Conservation (phyloP, 441 rosid genomes). For the Kokia cookei region DNA sequence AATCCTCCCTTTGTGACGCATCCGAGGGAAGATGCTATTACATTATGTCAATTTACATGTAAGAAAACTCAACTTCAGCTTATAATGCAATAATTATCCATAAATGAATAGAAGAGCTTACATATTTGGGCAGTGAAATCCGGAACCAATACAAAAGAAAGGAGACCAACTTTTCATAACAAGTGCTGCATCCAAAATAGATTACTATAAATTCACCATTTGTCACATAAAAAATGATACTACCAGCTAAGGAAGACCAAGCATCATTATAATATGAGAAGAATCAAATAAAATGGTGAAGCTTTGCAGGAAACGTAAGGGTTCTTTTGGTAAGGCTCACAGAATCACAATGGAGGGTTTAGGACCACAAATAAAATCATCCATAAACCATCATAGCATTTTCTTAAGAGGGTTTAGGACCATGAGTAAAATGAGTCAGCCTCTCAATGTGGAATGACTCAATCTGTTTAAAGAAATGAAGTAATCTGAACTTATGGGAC, state of each 20-base stretch:
- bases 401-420: background rate
- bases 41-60: background rate
- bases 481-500: background rate
- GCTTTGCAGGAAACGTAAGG: background rate
- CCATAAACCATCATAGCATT: background rate
- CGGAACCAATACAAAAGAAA: conserved; percentile 89
- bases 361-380: background rate
- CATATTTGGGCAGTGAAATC: conserved; percentile 46
- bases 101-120: conserved; percentile 22
- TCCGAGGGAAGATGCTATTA: conserved; percentile 51
- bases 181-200: conserved; percentile 43
- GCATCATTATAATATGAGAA: background rate
- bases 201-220: background rate
- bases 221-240: background rate
- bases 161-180: conserved; percentile 71
- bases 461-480: background rate
- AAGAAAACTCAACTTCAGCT: background rate
- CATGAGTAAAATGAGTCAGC: background rate
- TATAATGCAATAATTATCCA: background rate
- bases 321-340: background rate
- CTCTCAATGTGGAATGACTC: background rate
- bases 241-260: background rate
- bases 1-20: conserved; percentile 53
- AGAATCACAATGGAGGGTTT: background rate
- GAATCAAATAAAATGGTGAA: background rate